phyloP scores from a whole-genome alignment of 192 early-diverging fungal genomes.

The Backusella macrospora region DNA sequence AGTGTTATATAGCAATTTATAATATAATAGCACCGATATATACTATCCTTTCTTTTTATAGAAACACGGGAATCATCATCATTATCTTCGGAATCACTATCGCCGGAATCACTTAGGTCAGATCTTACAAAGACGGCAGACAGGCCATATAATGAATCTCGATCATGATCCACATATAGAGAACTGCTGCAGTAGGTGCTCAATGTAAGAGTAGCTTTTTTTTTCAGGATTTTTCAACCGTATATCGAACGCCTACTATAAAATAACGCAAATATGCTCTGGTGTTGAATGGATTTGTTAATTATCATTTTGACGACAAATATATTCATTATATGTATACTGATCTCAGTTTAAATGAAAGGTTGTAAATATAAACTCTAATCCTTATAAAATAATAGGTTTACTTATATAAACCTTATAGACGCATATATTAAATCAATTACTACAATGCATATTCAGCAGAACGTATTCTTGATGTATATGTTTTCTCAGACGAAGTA shows the following conservation, averaged over 20 bases:
- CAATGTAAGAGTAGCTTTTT: too few species aligned
- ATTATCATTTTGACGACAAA: conserved; percentile 5
- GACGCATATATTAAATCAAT: conserved; percentile 15
- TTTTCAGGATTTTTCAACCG: too few species aligned
- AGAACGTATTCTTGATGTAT: conserved; percentile 2
- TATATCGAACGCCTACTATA: neutral
- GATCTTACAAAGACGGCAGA: conserved; percentile 7
- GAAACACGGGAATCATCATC: conserved; percentile 12
- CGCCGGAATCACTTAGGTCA: neutral
- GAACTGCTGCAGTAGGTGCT: neutral
- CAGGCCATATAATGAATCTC: conserved; percentile 4
- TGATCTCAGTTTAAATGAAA: conserved; percentile 13
- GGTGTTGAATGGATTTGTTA: conserved; percentile 15
- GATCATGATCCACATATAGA: conserved; percentile 10
- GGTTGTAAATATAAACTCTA: conserved; percentile 13
- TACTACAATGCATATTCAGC: conserved; percentile 7
- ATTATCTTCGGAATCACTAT: conserved; percentile 14
- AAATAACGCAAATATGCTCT: conserved; percentile 14
- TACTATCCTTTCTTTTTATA: conserved; percentile 16
- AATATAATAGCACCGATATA: conserved; percentile 15
- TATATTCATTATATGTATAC: conserved; percentile 17
- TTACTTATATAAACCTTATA: conserved; percentile 17
- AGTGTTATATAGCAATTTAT: conserved; percentile 14
- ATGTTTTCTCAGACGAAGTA: conserved; percentile 13
- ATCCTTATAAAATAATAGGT: conserved; percentile 9